Evolutionary conservation across 2,329 filamentous ascomycete species (phyloP), one percentile per base, ranked within the genome.

Genomic region (Emergomyces pasteurianus): DNA sequence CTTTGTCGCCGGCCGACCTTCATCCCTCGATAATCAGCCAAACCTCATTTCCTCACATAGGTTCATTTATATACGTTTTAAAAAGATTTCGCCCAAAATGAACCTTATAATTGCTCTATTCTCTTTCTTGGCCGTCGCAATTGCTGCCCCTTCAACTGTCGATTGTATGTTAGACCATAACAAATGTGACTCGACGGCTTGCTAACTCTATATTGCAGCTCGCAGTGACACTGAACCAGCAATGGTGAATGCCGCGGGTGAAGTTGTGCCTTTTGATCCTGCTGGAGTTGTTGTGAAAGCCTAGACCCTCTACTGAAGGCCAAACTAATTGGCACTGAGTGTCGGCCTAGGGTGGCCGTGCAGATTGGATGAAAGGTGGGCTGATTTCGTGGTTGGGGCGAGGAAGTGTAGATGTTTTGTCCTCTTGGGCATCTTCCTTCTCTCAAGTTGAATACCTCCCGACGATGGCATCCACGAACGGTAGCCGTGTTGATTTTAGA

Each of bases 201-300:
- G 43, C 26, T 60, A 49, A 52, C 40, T 21, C 50, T 21, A 56
- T 16, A 47, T 56, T 47, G 50, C 34, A 60, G 50, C 52, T 55
- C 60, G 63, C 47, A 53, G 58, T 43, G 64, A 65, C 52, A 64
- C 63, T 47, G 52, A 38, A 16, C 63, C 64, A 40, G 61, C 58
- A 18, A 65, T 64, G 64, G 64, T 62, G 26, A 60, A 58, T 47
- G 49, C 38, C 8, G 31, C 52, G 18, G 61, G 61, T 4, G 61
- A 64, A 36, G 47, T 65, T 14, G 58, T 65, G 23, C 63, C 64
- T 26, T 65, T 64, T 21, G 58, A 64, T 38, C 50, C 56, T n/a
- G 60, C 63, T 16, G 60, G 42, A 23, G 63, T 65, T 28, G 56
- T 63, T 52, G 38, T 60, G 18, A 58, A 61, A 46, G 31, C 61